Percentiles rank a stretch among this genome's conserved stretches.
Conservation (phyloP, 2,329 filamentous ascomycete genomes). For the Dothiorella sarmentorum region DNA sequence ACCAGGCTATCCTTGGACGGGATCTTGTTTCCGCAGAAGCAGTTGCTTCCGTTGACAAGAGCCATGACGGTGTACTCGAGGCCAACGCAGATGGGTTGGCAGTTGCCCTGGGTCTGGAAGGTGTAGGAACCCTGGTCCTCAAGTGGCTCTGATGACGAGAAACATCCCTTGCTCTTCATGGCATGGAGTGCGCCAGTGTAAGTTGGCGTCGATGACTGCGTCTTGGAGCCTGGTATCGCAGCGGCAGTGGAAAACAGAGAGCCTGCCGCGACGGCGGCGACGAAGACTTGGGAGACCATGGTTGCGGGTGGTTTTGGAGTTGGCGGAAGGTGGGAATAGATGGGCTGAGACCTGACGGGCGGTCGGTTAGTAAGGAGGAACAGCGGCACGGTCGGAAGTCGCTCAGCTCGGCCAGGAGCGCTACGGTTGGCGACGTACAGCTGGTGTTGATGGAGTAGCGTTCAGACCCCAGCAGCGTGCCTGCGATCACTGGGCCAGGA, state of each 20-base stretch:
- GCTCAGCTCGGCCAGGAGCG: neutral
- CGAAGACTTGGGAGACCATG: constrained; percentile 34
- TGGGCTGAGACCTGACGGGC: neutral
- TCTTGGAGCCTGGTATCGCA: constrained; percentile 22
- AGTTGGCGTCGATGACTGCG: constrained; percentile 31
- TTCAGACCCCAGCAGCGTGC: constrained; percentile 6
- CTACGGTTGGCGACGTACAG: constrained; percentile 1
- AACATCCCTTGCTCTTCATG: constrained; percentile 49
- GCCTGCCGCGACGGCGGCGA: constrained; percentile 32
- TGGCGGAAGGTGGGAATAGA: neutral
- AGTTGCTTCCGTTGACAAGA: constrained; percentile 58
- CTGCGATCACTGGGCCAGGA: constrained; percentile 12
- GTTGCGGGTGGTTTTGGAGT: constrained; percentile 17
- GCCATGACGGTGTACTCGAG: constrained; percentile 57
- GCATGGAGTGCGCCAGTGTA: constrained; percentile 27
- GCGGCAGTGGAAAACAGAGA: constrained; percentile 30
- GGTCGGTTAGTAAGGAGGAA: constrained; percentile 4
- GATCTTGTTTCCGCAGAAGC: constrained; percentile 69
- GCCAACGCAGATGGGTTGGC: constrained; percentile 50
- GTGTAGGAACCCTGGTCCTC: constrained; percentile 46
- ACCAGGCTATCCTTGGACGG: constrained; percentile 56
- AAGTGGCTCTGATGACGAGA: constrained; percentile 46
- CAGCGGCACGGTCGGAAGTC: constrained; percentile 6
- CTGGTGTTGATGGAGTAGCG: constrained; percentile 9
- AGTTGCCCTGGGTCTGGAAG: constrained; percentile 56